These are phyloP conservation scores for Trichoderma erinaceum DNA, from an alignment of 495 filamentous ascomycete species.

Conservation along the genomic window DNA sequence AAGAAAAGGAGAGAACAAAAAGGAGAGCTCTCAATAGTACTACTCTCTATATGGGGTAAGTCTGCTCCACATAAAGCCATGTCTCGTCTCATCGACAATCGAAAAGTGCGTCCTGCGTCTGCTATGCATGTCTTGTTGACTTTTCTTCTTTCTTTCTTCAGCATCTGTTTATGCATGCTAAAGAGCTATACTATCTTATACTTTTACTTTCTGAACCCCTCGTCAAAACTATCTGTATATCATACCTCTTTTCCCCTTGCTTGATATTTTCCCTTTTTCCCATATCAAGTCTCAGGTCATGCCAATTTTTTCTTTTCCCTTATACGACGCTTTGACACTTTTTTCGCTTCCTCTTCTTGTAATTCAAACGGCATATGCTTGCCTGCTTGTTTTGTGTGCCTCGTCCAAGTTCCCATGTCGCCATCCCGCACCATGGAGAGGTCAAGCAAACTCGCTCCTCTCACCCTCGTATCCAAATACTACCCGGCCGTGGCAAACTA, in stretches of 20 bases:
- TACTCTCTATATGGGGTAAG: neutral
- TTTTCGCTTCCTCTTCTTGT: neutral
- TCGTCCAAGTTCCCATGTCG: no score
- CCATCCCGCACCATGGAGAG: neutral
- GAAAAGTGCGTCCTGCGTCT: neutral
- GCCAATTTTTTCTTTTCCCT: neutral
- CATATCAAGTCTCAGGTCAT: neutral
- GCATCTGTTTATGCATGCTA: neutral
- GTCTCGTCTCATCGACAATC: neutral
- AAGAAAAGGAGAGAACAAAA: neutral
- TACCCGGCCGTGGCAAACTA: slow-evolving; percentile 16
- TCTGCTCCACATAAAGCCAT: neutral
- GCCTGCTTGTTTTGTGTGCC: no score
- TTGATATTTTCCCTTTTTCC: neutral
- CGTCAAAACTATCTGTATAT: slow-evolving; percentile 8
- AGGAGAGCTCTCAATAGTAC: neutral
- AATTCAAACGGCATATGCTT: no score
- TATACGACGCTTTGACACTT: neutral
- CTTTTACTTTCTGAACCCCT: neutral
- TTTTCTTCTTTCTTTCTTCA: neutral
- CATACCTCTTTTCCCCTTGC: neutral
- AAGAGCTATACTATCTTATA: neutral
- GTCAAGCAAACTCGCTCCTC: slow-evolving; percentile 15
- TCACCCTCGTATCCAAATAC: slow-evolving; percentile 15
- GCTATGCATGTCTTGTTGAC: slow-evolving; percentile 4